Conservation (phyloP, 2,329 filamentous ascomycete genomes). For the Paraphaeosphaeria minitans region DNA sequence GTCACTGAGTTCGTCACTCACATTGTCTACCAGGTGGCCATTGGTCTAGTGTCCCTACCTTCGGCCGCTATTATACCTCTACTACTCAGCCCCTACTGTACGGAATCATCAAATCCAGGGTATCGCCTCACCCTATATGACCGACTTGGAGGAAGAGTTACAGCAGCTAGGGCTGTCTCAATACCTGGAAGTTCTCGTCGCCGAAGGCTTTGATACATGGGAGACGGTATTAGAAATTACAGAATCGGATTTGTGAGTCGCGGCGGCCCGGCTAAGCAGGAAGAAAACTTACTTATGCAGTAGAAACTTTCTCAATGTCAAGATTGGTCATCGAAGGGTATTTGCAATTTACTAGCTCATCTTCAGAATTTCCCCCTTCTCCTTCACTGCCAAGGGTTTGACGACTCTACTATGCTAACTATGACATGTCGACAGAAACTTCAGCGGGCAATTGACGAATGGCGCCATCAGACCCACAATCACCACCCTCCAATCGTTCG, state of each 20-base stretch:
- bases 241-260: conserved; percentile 75
- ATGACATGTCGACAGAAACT: conserved; percentile 64
- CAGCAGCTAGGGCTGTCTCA: conserved; percentile 78
- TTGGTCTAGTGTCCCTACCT: too few relatives aligned
- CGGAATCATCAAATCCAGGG: too few relatives aligned
- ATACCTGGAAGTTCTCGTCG: conserved; percentile 73
- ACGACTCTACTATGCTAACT: too few relatives aligned
- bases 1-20: too few relatives aligned
- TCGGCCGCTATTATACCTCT: too few relatives aligned
- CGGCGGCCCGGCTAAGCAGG: neutral
- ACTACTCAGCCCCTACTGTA: too few relatives aligned
- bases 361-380: too few relatives aligned
- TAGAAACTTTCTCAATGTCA: conserved; percentile 69
- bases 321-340: conserved; percentile 80
- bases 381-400: too few relatives aligned
- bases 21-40: too few relatives aligned
- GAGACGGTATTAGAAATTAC: conserved; percentile 83
- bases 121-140: conserved; percentile 66
- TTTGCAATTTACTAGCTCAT: conserved; percentile 46
- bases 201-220: conserved; percentile 86
- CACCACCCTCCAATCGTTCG: conserved; percentile 39
- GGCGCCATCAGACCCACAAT: conserved; percentile 58
- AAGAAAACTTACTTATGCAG: neutral
- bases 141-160: conserved; percentile 69
- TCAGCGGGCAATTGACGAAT: conserved; percentile 80